Conservation (phyloP, 2,329 filamentous ascomycete genomes). For the Aspergillus brasiliensis region DNA sequence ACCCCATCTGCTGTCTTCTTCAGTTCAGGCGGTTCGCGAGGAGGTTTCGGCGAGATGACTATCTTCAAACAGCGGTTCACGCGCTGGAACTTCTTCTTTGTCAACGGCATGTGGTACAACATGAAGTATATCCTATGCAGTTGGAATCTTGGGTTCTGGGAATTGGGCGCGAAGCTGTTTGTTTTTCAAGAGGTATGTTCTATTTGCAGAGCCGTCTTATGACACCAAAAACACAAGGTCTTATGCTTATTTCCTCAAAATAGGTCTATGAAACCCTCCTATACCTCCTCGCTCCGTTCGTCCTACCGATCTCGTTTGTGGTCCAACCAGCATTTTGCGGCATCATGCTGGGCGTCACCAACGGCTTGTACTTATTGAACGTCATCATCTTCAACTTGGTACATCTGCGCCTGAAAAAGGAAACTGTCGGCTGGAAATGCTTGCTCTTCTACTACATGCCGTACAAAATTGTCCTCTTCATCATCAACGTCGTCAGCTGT, state of each 20-base stretch:
- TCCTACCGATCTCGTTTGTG: slow-evolving; percentile 50
- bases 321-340: slow-evolving; percentile 46
- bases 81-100: slow-evolving; percentile 57
- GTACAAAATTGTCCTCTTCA: slow-evolving; percentile 49
- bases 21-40: slow-evolving; percentile 40
- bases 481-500: slow-evolving; percentile 48
- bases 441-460: slow-evolving; percentile 48
- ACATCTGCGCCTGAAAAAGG: slow-evolving; percentile 49
- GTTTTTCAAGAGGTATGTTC: slow-evolving; percentile 49
- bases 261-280: slow-evolving; percentile 51
- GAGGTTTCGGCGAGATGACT: slow-evolving; percentile 57
- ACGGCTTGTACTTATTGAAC: slow-evolving; percentile 49
- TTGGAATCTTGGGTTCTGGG: slow-evolving; percentile 54
- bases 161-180: slow-evolving; percentile 54
- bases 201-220: neutral
- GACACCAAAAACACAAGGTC: neutral
- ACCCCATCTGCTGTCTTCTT: slow-evolving; percentile 49
- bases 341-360: slow-evolving; percentile 40
- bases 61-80: slow-evolving; percentile 55
- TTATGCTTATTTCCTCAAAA: slow-evolving; percentile 17
- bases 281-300: slow-evolving; percentile 50
- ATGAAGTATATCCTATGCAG: slow-evolving; percentile 49
- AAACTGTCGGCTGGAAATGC: slow-evolving; percentile 43
- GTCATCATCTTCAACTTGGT: slow-evolving; percentile 54
- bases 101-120: slow-evolving; percentile 53